Conservation (phyloP, 2,329 filamentous ascomycete genomes). For the Colletotrichum sp. region DNA sequence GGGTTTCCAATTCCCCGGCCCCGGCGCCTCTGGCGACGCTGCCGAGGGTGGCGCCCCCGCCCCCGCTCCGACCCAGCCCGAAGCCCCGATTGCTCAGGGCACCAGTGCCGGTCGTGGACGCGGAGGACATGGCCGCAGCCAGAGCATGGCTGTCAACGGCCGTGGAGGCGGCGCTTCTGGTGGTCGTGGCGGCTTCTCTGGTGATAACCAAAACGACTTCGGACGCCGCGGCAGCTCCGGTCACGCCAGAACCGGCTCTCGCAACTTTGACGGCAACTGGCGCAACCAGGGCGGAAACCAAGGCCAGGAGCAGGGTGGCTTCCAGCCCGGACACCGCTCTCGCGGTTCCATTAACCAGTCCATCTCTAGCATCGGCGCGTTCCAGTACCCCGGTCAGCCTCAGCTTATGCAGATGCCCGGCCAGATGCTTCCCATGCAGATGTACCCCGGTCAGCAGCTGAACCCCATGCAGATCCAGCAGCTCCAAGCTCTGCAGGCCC, state of each 20-base stretch:
- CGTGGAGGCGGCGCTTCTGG: slow-evolving; percentile 65
- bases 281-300: slow-evolving; percentile 76
- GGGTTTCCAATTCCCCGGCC: slow-evolving; percentile 91
- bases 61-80: slow-evolving; percentile 30
- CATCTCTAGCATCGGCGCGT: slow-evolving; percentile 80
- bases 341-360: slow-evolving; percentile 83
- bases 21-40: slow-evolving; percentile 67
- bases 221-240: slow-evolving; percentile 66
- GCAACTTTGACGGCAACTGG: slow-evolving; percentile 99
- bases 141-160: slow-evolving; percentile 78
- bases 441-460: slow-evolving; percentile 85
- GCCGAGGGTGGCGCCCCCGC: slow-evolving; percentile 52
- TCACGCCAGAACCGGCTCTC: slow-evolving; percentile 81
- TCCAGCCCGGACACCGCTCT: slow-evolving; percentile 90
- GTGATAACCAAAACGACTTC: slow-evolving; percentile 64
- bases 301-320: slow-evolving; percentile 76
- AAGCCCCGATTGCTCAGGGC: slow-evolving; percentile 43
- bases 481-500: slow-evolving; percentile 89
- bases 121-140: slow-evolving; percentile 75
- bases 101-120: slow-evolving; percentile 58
- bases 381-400: slow-evolving; percentile 88
- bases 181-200: slow-evolving; percentile 68
- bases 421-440: slow-evolving; percentile 84
- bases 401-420: slow-evolving; percentile 87
- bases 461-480: slow-evolving; percentile 89